Base-by-base conservation (phyloP, 306 rosid genomes). In the Sesbania bispinosa region DNA sequence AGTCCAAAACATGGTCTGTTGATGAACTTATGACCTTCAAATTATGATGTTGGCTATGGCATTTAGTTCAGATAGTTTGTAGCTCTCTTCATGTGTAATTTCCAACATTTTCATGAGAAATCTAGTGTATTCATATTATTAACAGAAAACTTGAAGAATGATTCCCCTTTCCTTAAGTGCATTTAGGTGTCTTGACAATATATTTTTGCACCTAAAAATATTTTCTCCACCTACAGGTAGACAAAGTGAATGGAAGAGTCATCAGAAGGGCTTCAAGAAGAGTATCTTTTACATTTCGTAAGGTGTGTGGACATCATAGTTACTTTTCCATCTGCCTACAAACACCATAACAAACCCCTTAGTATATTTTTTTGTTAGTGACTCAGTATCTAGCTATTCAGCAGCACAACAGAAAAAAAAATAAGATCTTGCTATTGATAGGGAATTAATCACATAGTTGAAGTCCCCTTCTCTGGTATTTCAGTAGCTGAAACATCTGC, bases 151-250 rank as follows among this genome's bases (percentile, higher is more conserved):
- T n/a, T n/a, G n/a, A n/a, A n/a, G n/a, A n/a, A n/a, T n/a, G n/a
- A n/a, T n/a, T n/a, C n/a, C n/a, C n/a, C n/a, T n/a, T n/a, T n/a
- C 35, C 30, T 58, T n/a, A 52, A 45, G 18, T 47, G 59, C 71
- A 19, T 57, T 39, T 30, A 41, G n/a, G 27, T 67, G 33, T 63
- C 63, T 21, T 62, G 79, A 10, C 50, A 53, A 20, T 51, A 15
- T 58, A 19, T 11, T 43, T 54, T 82, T 54, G 60, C 24, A 13
- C 51, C 45, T 78, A 59, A 62, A 54, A 26, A 48, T 39, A 29
- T 23, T 29, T 73, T 30, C 54, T 67, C 33, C n/a, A n/a, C n/a
- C n/a, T n/a, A n/a, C n/a, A n/a, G n/a, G n/a, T n/a, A n/a, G n/a
- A n/a, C n/a, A n/a, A n/a, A n/a, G n/a, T n/a, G n/a, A n/a, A n/a